Conservation (phyloP, 139 green algal species). For the Spirogloea muscicola region DNA sequence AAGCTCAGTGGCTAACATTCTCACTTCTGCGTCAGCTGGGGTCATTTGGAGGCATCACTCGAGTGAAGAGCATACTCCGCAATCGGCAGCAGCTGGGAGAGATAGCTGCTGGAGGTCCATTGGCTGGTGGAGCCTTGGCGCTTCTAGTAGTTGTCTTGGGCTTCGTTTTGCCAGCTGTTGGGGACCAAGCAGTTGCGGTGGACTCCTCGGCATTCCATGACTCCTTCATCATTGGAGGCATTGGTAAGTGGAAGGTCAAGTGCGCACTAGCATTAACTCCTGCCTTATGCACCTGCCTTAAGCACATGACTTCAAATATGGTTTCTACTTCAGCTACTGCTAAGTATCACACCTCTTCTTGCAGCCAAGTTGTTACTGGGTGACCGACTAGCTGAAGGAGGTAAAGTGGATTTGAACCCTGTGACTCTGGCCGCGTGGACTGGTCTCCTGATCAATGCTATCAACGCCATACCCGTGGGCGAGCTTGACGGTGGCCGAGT, state of each 20-base stretch:
- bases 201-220: constrained; percentile 37
- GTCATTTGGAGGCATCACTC: constrained; percentile 77
- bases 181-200: constrained; percentile 4
- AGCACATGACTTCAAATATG: no score
- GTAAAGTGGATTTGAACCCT: neutral
- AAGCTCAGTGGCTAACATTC: neutral
- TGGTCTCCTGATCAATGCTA: constrained; percentile 29
- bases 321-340: no score
- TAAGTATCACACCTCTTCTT: no score
- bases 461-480: constrained; percentile 41
- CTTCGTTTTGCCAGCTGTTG: constrained; percentile 18
- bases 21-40: constrained; percentile 45
- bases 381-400: constrained; percentile 1
- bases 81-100: constrained; percentile 14
- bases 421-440: constrained; percentile 29
- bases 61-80: constrained; percentile 53
- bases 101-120: constrained; percentile 30
- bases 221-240: constrained; percentile 28
- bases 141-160: constrained; percentile 12
- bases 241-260: constrained; percentile 26
- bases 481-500: constrained; percentile 38
- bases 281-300: no score
- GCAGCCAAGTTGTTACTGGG: constrained; percentile 30
- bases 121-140: constrained; percentile 7
- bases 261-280: no score